These are phyloP conservation scores for Lepidium didymum DNA, from an alignment of 345 rosid species.

Conservation along the genomic window DNA sequence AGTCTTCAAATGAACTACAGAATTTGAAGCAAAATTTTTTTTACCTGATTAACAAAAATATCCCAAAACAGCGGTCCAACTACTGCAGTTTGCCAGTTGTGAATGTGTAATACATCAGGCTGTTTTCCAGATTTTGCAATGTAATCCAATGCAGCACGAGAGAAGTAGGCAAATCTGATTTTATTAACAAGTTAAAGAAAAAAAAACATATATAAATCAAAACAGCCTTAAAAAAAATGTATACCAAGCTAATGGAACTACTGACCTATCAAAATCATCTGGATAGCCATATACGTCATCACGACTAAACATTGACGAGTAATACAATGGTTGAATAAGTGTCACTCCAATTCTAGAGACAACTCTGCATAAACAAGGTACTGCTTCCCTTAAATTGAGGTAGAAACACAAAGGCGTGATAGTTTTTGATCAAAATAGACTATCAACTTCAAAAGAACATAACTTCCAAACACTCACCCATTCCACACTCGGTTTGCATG, in stretches of 20 bases:
- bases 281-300: constrained; percentile 62
- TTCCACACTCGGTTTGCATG: constrained; percentile 81
- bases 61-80: constrained; percentile 93
- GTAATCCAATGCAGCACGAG: constrained; percentile 84
- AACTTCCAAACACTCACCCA: constrained; percentile 38
- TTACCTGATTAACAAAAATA: constrained; percentile 67
- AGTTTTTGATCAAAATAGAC: too few relatives aligned
- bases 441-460: neutral
- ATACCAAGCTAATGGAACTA: neutral
- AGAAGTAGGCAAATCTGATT: constrained; percentile 70
- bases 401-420: neutral
- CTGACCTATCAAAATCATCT: constrained; percentile 84
- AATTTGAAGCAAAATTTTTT: neutral
- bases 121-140: constrained; percentile 72
- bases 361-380: constrained; percentile 40
- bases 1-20: neutral
- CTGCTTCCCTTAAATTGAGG: neutral
- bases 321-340: constrained; percentile 58
- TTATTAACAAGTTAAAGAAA: neutral
- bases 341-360: constrained; percentile 72
- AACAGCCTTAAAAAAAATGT: neutral
- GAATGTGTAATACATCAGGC: constrained; percentile 85
- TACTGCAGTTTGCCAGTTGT: constrained; percentile 81
- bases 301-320: constrained; percentile 59
- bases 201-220: neutral